A percentile compares a stretch with the other conserved stretches of the same genome.
phyloP scores from a whole-genome alignment of 805 yeast species.

The Sugiyamaella americana region DNA sequence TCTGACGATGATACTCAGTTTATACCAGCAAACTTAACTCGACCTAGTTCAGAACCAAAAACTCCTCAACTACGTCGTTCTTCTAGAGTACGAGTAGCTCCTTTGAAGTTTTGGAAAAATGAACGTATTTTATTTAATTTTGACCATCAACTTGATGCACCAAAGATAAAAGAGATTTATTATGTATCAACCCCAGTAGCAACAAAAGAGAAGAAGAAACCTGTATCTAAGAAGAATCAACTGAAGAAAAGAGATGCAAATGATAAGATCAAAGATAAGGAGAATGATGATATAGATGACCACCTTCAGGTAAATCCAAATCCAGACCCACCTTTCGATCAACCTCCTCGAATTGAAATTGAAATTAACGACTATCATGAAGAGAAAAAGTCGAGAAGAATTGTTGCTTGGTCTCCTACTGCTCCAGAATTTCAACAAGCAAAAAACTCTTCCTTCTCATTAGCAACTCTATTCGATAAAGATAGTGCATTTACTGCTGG shows the following conservation, averaged over 20 bases:
- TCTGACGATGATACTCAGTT: neutral
- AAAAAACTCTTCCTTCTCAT: conserved; percentile 48
- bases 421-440: conserved; percentile 38
- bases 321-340: neutral
- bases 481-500: conserved; percentile 18
- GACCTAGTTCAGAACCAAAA: neutral
- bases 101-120: conserved; percentile 80
- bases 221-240: neutral
- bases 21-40: too few relatives aligned
- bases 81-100: conserved; percentile 56
- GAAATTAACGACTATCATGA: conserved; percentile 20
- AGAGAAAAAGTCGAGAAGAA: conserved; percentile 23
- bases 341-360: neutral
- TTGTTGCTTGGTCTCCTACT: conserved; percentile 57
- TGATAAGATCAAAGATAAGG: neutral
- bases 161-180: conserved; percentile 27
- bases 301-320: neutral
- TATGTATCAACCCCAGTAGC: conserved; percentile 11
- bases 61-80: conserved; percentile 44
- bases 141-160: conserved; percentile 20
- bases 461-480: conserved; percentile 56
- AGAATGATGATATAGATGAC: neutral
- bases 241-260: neutral
- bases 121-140: conserved; percentile 60
- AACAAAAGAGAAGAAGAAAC: neutral